These are phyloP conservation scores for Mitragyna speciosa DNA, from an alignment of 257 asterid genomes.

Conservation along the genomic window DNA sequence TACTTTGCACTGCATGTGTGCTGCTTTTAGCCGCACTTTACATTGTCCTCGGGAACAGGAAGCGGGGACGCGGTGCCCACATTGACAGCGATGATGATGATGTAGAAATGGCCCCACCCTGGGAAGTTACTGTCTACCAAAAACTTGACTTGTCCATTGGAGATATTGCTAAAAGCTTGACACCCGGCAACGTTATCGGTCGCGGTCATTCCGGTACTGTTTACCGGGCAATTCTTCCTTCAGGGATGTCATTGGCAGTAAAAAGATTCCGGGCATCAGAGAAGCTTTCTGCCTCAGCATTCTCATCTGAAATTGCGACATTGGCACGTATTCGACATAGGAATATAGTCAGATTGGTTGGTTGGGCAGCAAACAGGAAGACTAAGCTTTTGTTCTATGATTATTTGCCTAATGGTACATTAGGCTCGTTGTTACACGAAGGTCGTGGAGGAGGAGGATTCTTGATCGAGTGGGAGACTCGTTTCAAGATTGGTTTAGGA, in stretches of 20 bases:
- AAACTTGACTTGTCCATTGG: conserved; percentile 57
- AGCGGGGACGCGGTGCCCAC: conserved; percentile 37
- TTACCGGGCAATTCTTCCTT: conserved; percentile 43
- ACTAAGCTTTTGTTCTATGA: conserved; percentile 75
- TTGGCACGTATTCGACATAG: conserved; percentile 68
- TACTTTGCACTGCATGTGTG: conserved; percentile 57
- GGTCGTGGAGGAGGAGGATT: conserved; percentile 28
- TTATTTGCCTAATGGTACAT: conserved; percentile 57
- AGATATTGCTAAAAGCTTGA: conserved; percentile 53
- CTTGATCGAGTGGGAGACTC: conserved; percentile 62
- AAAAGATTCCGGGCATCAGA: conserved; percentile 56
- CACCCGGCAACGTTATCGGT: conserved; percentile 51
- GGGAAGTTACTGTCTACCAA: conserved; percentile 81
- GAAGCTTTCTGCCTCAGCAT: conserved; percentile 47
- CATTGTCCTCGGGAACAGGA: conserved; percentile 55
- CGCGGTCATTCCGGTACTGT: conserved; percentile 69
- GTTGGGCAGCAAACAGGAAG: conserved; percentile 75
- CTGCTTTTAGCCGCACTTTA: conserved; percentile 53
- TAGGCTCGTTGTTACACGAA: conserved; percentile 57
- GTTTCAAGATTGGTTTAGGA: conserved; percentile 67
- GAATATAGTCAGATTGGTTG: conserved; percentile 63
- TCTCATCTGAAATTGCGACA: conserved; percentile 68
- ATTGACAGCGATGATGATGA: conserved; percentile 24
- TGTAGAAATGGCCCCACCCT: conserved; percentile 61
- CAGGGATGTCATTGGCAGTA: conserved; percentile 58